phyloP scores from a whole-genome alignment of 768 basidiomycete genomes.

The Exidia glandulosa region DNA sequence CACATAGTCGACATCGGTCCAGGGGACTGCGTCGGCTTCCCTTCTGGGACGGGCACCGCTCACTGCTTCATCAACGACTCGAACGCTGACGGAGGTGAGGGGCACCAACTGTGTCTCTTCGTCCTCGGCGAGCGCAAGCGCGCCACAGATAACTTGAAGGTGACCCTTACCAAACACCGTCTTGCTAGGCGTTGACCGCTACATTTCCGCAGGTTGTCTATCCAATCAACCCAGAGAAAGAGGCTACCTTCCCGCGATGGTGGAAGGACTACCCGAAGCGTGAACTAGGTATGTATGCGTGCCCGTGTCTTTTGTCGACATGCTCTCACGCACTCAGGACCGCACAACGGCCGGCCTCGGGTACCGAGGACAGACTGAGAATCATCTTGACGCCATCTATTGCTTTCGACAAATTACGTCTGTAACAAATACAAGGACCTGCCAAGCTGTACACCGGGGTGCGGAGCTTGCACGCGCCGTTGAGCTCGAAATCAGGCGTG shows the following conservation, averaged over 20 bases:
- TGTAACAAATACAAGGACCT: neutral
- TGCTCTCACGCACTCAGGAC: neutral
- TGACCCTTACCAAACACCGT: no score
- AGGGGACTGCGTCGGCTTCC: constrained; percentile 11
- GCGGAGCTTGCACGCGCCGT: neutral
- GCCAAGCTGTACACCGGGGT: no score
- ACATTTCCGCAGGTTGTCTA: neutral
- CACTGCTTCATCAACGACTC: constrained; percentile 14
- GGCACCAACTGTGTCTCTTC: constrained; percentile 9
- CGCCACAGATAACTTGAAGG: neutral
- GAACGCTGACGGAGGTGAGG: constrained; percentile 6
- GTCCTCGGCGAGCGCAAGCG: constrained; percentile 10
- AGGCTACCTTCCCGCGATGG: neutral
- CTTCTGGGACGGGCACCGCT: constrained; percentile 10
- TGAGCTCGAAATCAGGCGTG: neutral
- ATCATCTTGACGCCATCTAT: neutral
- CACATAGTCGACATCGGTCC: constrained; percentile 2
- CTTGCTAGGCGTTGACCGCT: neutral
- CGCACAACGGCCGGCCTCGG: neutral
- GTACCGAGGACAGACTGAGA: neutral
- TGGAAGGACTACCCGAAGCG: neutral
- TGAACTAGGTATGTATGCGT: neutral
- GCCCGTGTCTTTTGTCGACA: neutral
- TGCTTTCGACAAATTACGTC: neutral
- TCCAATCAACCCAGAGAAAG: neutral